Evolutionary conservation across 2,329 filamentous ascomycete species (phyloP).

Genomic region (Sclerotinia borealis): DNA sequence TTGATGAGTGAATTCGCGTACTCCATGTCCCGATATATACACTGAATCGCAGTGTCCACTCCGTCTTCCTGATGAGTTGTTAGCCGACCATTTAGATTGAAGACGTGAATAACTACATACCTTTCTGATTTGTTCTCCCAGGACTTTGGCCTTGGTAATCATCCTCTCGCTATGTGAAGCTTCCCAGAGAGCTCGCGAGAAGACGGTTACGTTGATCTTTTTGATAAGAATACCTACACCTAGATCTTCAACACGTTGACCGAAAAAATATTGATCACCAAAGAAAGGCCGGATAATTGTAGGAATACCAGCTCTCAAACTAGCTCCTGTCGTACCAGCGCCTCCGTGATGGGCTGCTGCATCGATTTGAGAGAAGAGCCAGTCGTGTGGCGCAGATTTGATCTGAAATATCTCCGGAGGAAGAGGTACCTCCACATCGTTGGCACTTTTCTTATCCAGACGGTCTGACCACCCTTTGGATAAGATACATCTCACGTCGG

Average conservation of each 20-base stretch:
- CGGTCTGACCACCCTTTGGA: conserved; percentile 98
- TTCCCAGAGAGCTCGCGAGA: conserved; percentile 84
- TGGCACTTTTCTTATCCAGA: conserved; percentile 50
- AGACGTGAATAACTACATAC: conserved; percentile 45
- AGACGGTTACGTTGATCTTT: conserved; percentile 80
- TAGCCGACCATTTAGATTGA: conserved; percentile 19
- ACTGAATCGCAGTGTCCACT: conserved; percentile 83
- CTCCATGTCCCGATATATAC: conserved; percentile 89
- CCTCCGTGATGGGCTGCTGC: conserved; percentile 93
- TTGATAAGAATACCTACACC: conserved; percentile 87
- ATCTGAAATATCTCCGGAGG: conserved; percentile 82
- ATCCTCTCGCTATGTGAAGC: conserved; percentile 86
- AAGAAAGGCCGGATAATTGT: conserved; percentile 97
- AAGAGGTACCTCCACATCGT: conserved; percentile 54
- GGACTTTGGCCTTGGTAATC: conserved; percentile 73
- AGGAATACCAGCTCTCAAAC: conserved; percentile 81
- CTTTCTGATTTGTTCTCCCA: conserved; percentile 83
- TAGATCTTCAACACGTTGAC: conserved; percentile 80
- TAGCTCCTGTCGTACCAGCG: conserved; percentile 90
- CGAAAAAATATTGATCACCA: conserved; percentile 97
- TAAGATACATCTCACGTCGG: conserved; percentile 88
- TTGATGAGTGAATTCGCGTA: conserved; percentile 83
- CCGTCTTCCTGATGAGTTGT: conserved; percentile 66
- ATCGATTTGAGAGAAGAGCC: conserved; percentile 91
- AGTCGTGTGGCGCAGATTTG: conserved; percentile 88